phyloP scores from a whole-genome alignment of 23 red algal genomes.

The Gracilaria caudata region DNA sequence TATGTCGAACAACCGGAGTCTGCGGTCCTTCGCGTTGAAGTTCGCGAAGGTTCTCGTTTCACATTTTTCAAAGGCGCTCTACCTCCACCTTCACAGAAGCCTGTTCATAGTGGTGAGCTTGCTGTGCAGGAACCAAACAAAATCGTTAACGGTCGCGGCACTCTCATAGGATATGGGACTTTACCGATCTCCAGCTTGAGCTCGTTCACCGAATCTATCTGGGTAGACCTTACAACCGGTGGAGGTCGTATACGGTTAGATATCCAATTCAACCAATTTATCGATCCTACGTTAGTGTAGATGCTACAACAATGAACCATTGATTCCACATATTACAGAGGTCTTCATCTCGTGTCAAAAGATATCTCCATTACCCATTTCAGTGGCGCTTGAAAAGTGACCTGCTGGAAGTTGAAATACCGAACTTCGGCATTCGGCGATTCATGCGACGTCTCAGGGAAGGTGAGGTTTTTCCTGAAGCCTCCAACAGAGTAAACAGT shows the following conservation, averaged over 20 bases:
- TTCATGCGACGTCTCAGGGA: background rate
- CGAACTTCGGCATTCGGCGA: background rate
- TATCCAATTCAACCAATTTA: conserved; percentile 55
- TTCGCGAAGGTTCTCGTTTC: conserved; percentile 48
- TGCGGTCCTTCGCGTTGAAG: conserved; percentile 43
- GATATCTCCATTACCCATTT: background rate
- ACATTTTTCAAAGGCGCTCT: conserved; percentile 28
- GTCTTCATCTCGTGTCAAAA: background rate
- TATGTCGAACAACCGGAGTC: conserved; percentile 57
- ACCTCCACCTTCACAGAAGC: background rate
- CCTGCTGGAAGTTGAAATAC: background rate
- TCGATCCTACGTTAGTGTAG: conserved; percentile 47
- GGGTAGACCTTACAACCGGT: conserved; percentile 48
- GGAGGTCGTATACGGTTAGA: conserved; percentile 59
- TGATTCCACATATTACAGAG: background rate
- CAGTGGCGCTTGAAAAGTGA: background rate
- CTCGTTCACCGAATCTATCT: conserved; percentile 21
- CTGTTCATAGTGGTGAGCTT: conserved; percentile 23
- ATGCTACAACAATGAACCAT: background rate
- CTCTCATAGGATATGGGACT: conserved; percentile 36
- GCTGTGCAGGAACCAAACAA: background rate
- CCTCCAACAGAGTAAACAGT: background rate
- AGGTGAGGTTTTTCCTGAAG: background rate
- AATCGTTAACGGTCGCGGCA: conserved; percentile 1
- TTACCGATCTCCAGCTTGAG: conserved; percentile 4